Conservation (phyloP, 257 asterid species). For the Oldenlandia corymbosa region DNA sequence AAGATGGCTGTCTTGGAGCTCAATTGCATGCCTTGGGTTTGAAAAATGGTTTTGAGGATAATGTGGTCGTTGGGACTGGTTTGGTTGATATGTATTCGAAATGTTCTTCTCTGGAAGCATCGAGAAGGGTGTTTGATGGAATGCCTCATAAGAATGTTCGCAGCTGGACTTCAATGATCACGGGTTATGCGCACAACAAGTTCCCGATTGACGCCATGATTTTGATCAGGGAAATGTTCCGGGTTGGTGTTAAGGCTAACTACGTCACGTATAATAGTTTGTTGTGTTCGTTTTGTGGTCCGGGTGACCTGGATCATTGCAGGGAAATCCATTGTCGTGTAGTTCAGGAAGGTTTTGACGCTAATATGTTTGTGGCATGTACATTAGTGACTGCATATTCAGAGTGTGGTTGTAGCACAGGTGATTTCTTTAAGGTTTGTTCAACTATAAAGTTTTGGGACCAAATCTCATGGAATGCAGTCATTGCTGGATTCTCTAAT, state of each 20-base stretch:
- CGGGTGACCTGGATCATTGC: slow-evolving; percentile 38
- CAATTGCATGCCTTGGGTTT: slow-evolving; percentile 52
- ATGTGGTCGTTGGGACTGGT: slow-evolving; percentile 52
- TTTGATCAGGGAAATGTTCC: slow-evolving; percentile 41
- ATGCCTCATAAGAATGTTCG: slow-evolving; percentile 34
- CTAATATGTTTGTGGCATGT: slow-evolving; percentile 32
- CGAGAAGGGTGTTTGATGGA: slow-evolving; percentile 42
- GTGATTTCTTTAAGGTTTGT: slow-evolving; percentile 34
- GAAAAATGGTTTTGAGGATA: slow-evolving; percentile 38
- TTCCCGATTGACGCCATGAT: slow-evolving; percentile 32
- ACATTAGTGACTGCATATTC: slow-evolving; percentile 44
- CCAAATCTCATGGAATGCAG: slow-evolving; percentile 61
- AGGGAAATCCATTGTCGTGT: slow-evolving; percentile 47
- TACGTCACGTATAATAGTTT: slow-evolving; percentile 39
- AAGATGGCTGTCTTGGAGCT: slow-evolving; percentile 37
- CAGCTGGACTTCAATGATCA: slow-evolving; percentile 53
- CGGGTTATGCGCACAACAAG: slow-evolving; percentile 38
- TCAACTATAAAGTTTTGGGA: slow-evolving; percentile 36
- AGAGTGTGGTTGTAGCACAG: slow-evolving; percentile 35
- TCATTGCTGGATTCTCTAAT: slow-evolving; percentile 53
- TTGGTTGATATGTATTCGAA: slow-evolving; percentile 59
- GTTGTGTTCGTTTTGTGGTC: slow-evolving; percentile 40
- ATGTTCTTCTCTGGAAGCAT: slow-evolving; percentile 32
- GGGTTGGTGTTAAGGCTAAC: slow-evolving; percentile 31
- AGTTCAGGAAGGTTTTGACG: slow-evolving; percentile 46